Evolutionary conservation across 805 yeast species (phyloP), one percentile per base, ranked within the genome.

Genomic region (Schwanniomyces occidentalis): DNA sequence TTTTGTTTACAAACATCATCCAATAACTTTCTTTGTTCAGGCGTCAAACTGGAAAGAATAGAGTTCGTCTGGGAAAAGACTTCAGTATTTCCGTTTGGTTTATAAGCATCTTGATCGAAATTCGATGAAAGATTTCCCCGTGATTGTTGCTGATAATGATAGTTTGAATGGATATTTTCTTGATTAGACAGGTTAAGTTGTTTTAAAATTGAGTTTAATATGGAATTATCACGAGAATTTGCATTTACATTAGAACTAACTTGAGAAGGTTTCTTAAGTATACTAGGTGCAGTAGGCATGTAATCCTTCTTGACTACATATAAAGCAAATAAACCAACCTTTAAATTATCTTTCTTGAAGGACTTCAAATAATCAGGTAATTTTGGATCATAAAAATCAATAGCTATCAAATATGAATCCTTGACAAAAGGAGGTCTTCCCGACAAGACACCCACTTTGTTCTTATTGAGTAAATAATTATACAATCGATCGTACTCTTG

Each of bases 391-490:
- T 45, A 32, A 32, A 54, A 54, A 35, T 57, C 61, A 20, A 73
- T 35, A 1, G 81, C 71, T 18, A 80, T 55, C 34, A 83, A 42
- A 52, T 82, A 83, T 6, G 82, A 72, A 55, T 83, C 90, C 47
- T 80, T 82, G 24, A 80, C 80, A 45, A 68, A 65, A 6, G 54
- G 41, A 1, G 77, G 75, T 34, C 65, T 64, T 13, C 63, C 65
- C 8, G 75, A 71, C 28, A 83, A 61, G 12, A 82, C 88, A 2
- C 88, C 90, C 32, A 74, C 77, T 50, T 76, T 76, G 18, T 54
- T 48, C 18, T 73, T 59, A 5, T 58, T 48, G 24, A 58, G 49
- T 46, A 79, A 74, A 51, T 80, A 78, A 12, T 69, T 64, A 37
- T 45, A 60, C 31, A 66, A 52, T 41, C 58, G 51, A 30, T 57